Evolutionary conservation across 2,329 filamentous ascomycete genomes (phyloP).

Genomic region (Emergomyces pasteurianus): DNA sequence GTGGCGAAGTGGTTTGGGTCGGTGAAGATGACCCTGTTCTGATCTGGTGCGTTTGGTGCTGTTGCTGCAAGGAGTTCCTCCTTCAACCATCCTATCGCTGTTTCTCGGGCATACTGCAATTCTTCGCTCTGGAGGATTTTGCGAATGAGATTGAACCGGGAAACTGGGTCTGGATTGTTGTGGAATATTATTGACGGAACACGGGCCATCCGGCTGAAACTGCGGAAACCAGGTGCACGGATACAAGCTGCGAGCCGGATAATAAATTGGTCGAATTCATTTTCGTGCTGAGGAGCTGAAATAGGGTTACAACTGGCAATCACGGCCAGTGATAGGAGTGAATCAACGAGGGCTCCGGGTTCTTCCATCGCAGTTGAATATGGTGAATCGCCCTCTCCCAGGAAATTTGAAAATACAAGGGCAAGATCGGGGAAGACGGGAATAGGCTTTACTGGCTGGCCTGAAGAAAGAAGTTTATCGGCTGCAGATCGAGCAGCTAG

Average conservation of each 20-base stretch:
- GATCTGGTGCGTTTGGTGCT: background rate
- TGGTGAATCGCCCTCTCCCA: constrained; percentile 31
- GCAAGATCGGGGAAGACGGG: constrained; percentile 44
- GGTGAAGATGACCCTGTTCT: constrained; percentile 19
- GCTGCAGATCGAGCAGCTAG: constrained; percentile 42
- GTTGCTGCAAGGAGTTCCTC: constrained; percentile 43
- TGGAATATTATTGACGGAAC: constrained; percentile 32
- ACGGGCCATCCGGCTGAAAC: constrained; percentile 25
- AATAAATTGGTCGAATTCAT: constrained; percentile 42
- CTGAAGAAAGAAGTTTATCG: constrained; percentile 36
- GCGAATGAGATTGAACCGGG: constrained; percentile 42
- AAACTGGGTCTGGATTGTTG: constrained; percentile 40
- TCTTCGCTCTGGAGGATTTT: constrained; percentile 44
- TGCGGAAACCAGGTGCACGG: constrained; percentile 18
- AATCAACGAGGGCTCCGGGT: constrained; percentile 42
- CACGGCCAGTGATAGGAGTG: constrained; percentile 41
- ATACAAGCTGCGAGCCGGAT: constrained; percentile 33
- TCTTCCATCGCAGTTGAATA: constrained; percentile 17
- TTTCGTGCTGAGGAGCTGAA: constrained; percentile 37
- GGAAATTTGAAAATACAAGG: constrained; percentile 39
- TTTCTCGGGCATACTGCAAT: constrained; percentile 44
- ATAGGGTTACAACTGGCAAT: constrained; percentile 36
- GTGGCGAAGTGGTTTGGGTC: constrained; percentile 26
- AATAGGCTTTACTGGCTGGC: constrained; percentile 27
- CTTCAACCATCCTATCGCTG: constrained; percentile 49